Evolutionary conservation across 441 rosid species (phyloP).

Genomic region (Mallotus repandus): DNA sequence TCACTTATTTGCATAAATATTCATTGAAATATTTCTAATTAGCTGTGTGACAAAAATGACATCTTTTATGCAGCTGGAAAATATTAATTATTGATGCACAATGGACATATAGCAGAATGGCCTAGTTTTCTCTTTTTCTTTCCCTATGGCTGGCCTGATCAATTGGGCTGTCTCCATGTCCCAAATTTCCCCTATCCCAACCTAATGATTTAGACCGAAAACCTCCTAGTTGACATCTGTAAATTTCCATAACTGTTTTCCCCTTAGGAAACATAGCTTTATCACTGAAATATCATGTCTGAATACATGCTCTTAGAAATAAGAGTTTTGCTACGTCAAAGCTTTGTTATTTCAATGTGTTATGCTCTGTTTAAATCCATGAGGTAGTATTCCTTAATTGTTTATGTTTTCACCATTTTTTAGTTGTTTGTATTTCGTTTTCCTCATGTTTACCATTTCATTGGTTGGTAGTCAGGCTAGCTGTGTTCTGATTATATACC

Average conservation of each 20-base stretch:
- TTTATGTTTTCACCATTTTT: not conserved
- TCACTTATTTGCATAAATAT: not conserved
- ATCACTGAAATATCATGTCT: not conserved
- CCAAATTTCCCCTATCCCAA: not conserved
- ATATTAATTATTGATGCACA: not conserved
- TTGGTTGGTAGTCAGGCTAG: not conserved
- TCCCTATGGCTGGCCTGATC: not conserved
- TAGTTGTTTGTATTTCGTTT: constrained; percentile 2
- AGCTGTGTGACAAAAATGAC: not conserved
- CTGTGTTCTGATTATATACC: not conserved
- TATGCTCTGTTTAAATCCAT: not conserved
- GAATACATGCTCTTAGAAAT: not conserved
- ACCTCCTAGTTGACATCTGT: not conserved
- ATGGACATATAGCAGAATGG: not conserved
- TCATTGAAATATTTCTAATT: not conserved
- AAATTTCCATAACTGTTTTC: not conserved
- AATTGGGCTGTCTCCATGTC: not conserved
- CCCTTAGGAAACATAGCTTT: not conserved
- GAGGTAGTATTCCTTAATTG: not conserved
- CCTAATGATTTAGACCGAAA: not conserved
- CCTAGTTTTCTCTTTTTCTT: not conserved
- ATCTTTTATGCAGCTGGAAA: not conserved
- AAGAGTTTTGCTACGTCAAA: not conserved
- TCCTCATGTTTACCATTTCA: constrained; percentile 4
- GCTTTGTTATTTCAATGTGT: not conserved